Base-by-base conservation (phyloP, 495 filamentous ascomycete species). In the Staphylotrichum longicolle region DNA sequence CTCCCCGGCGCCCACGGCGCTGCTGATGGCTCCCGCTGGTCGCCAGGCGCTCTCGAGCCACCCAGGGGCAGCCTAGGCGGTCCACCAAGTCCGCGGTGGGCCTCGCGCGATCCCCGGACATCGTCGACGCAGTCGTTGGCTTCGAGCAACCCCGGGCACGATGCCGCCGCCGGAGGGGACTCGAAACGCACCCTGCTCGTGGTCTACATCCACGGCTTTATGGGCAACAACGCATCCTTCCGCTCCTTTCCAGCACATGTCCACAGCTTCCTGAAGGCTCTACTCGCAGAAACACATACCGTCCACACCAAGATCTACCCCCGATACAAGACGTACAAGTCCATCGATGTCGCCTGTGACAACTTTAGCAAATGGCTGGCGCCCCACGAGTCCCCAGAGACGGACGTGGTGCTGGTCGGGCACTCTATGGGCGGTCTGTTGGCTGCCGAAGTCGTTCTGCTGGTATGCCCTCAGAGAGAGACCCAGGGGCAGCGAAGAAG, bases 281-380 rank as follows among this genome's bases (percentile, higher is more conserved):
- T 84, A 0, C 70, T 96, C 52, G 74, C 75, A 45, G 85, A 91
- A 27, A 88, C 84, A 8, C 91, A 96, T 77, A 77, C 85, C 10
- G 85, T 98, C 0, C 91, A 95, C 74, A 88, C 91, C 15, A 94
- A 94, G 66, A 86, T 98, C 32, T 98, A 96, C 74, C 93, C 93
- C 1, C 86, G 86, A 41, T 98, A 96, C 75, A 90, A 90, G 69
- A 92, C 91, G 4, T 86, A 90, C 46, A 85, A 90, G 59, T 78
- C 84, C 30, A 86, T 96, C 39, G 78, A 84, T 30, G 80, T 87
- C 66, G 91, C 90, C 3, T 80, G 85, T 32, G 86, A 92, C 60
- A 87, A 89, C 66, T 96, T 98, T 66, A 92, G 89, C 61, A 71
- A 71, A 57, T 98, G 93, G 93, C 78, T 96, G 37, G 78, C 83